These are phyloP conservation scores for Echium plantagineum DNA, from an alignment of 257 asterid species.

Conservation along the genomic window DNA sequence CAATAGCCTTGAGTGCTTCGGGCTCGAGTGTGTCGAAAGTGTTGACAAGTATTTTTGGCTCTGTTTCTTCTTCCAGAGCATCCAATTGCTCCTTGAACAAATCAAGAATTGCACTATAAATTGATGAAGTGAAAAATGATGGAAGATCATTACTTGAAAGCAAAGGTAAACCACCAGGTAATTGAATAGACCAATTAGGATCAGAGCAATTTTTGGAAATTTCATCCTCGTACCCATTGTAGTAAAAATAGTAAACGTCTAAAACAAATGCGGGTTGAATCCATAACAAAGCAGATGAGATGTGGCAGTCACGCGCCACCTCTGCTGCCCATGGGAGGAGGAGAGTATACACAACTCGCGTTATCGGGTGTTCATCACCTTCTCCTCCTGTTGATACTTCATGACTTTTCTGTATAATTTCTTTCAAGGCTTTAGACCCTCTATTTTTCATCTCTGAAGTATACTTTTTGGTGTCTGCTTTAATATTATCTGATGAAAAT, in stretches of 20 bases:
- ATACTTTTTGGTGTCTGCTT: constrained; percentile 10
- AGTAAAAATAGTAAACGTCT: constrained; percentile 35
- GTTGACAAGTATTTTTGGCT: constrained; percentile 36
- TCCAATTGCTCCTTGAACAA: constrained; percentile 36
- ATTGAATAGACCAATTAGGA: neutral
- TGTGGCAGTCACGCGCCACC: constrained; percentile 37
- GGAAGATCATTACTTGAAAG: constrained; percentile 40
- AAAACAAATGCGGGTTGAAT: constrained; percentile 57
- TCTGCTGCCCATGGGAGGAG: constrained; percentile 44
- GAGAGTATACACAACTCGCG: constrained; percentile 36
- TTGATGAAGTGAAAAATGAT: constrained; percentile 27
- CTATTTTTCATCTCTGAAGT: constrained; percentile 13
- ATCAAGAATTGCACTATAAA: constrained; percentile 12
- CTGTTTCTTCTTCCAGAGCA: constrained; percentile 14
- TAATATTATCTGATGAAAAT: neutral
- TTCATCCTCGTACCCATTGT: constrained; percentile 32
- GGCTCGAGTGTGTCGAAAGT: constrained; percentile 32
- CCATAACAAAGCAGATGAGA: constrained; percentile 51
- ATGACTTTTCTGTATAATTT: constrained; percentile 2
- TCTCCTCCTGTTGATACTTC: neutral
- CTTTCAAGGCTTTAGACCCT: constrained; percentile 26
- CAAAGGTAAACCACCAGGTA: constrained; percentile 14
- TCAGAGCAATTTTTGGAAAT: neutral
- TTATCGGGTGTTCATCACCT: constrained; percentile 30
- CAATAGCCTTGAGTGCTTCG: constrained; percentile 17